Base-by-base conservation (phyloP, 768 basidiomycete species). In the Hypholoma fasciculare region DNA sequence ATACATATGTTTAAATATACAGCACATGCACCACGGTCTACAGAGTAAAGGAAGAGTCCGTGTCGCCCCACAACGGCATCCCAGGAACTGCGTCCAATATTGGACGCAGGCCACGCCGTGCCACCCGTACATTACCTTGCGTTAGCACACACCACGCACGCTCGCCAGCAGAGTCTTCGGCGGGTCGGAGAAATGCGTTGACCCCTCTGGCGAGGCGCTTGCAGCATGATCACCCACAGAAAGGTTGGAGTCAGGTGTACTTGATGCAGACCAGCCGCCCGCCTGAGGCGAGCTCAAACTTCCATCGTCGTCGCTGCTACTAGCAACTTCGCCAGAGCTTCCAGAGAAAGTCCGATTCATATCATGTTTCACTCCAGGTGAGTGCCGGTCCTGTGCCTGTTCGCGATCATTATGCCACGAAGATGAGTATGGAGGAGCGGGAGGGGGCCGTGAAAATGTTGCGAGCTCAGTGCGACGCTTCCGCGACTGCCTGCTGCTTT, bases 391-490 rank as follows among this genome's bases (percentile, higher is more conserved):
- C n/a, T 26, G 16, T 7, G 23, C 36, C n/a, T 26, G 16, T 4
- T 6, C 12, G 13, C 14, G 20, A 48, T 49, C 52, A 34, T 34
- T 34, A 6, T 23, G 23, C 23, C 2, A 23, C 23, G 53, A 48
- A 36, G 27, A 19, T n/a, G 43, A 6, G 23, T 7, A 16, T 19
- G 36, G 56, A 56, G 46, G 61, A 46, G 58, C 67, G 38, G 52
- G 67, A 26, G 74, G 74, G 5, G 75, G 77, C 49, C 75, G 71
- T 43, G 77, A 78, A 65, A 78, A 78, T 23, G 72, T 75, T 40
- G 69, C 65, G n/a, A 55, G 51, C 51, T 58, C 60, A 26, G 48
- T 12, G 9, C 30, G 49, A 17, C 40, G 58, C 37, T 60, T 62
- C 54, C 54, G 60, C 40, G 53, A 49, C 50, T 30, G 58, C 30